Conservation (phyloP, 2,329 filamentous ascomycete species). For the Fusarium torreyae region DNA sequence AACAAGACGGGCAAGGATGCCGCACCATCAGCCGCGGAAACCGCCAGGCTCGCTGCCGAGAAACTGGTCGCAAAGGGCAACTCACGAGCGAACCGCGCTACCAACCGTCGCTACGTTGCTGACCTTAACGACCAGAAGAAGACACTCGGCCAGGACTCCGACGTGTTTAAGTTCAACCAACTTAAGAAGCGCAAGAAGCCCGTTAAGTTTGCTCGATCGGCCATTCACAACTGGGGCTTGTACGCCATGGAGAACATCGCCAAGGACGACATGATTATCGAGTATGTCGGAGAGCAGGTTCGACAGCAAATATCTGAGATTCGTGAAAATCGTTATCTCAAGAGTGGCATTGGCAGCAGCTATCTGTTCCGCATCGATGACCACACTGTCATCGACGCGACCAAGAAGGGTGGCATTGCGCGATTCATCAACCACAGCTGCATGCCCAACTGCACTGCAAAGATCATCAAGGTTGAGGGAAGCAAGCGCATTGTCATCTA, state of each 20-base stretch:
- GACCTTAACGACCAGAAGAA: conserved; percentile 97
- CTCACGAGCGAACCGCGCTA: conserved; percentile 93
- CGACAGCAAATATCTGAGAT: conserved; percentile 98
- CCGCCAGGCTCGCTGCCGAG: conserved; percentile 81
- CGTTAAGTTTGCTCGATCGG: conserved; percentile 96
- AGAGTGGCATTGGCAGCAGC: conserved; percentile 96
- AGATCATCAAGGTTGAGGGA: conserved; percentile 99
- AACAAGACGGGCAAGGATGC: conserved; percentile 78
- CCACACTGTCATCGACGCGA: conserved; percentile 96
- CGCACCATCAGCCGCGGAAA: conserved; percentile 76
- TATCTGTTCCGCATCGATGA: conserved; percentile 99
- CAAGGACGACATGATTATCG: conserved; percentile 99
- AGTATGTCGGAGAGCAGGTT: conserved; percentile 98
- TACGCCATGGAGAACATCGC: conserved; percentile 98
- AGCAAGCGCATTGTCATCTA: conserved; percentile 99
- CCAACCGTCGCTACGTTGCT: conserved; percentile 93
- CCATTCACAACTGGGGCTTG: conserved; percentile 98
- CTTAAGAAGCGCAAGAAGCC: conserved; percentile 99
- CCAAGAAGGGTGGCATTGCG: conserved; percentile 97
- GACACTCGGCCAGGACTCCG: conserved; percentile 84
- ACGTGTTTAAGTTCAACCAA: conserved; percentile 97
- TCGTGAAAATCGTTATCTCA: conserved; percentile 90
- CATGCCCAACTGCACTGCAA: conserved; percentile 97
- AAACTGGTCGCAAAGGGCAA: conserved; percentile 89
- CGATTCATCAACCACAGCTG: conserved; percentile 99